Evolutionary conservation across 495 filamentous ascomycete species (phyloP), one percentile per base, ranked within the genome.

Genomic region (Annulohypoxylon moriforme): DNA sequence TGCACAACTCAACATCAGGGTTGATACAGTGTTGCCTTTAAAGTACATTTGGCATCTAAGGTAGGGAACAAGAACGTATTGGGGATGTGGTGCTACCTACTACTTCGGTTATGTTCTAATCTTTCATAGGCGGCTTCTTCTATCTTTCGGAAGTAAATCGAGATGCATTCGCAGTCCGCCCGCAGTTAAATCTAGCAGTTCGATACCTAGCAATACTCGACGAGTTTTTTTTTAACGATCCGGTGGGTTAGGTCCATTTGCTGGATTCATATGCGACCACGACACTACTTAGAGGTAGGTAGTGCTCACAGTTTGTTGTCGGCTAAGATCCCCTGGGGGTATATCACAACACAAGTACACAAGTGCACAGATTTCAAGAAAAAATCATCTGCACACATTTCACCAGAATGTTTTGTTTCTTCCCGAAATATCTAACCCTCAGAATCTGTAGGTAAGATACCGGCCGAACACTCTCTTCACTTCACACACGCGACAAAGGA

Each of bases 151-250:
- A 22, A 46, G 47, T 60, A 44, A 60, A 73, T 68, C 65, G 38
- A n/a, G 66, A 64, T 55, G 56, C 61, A 55, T 8, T 61, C 61
- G 46, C 59, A 62, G 42, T 65, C 63, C 61, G 49, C 10, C 57
- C 61, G 46, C 59, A 62, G 42, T 65, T 67, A 14, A 59, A 69
- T 73, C 66, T 69, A 31, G 66, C 61, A 73, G 62, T 42, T 69
- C 42, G 13, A 56, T 46, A 24, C 60, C 14, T 38, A 47, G 27
- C 6, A 3, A 55, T 25, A 61, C 31, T 36, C 31, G 1, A 47
- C 55, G 47, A 50, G 18, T 61, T 65, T n/a, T n/a, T n/a, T n/a
- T n/a, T 18, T 49, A 60, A 33, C 56, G 44, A 69, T 52, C 66
- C 31, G 49, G 50, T 63, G n/a, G 56, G 50, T 22, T 66, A 40